These are phyloP conservation scores for Calonectria naviculata DNA, from an alignment of 2,329 filamentous ascomycete species.

Conservation along the genomic window DNA sequence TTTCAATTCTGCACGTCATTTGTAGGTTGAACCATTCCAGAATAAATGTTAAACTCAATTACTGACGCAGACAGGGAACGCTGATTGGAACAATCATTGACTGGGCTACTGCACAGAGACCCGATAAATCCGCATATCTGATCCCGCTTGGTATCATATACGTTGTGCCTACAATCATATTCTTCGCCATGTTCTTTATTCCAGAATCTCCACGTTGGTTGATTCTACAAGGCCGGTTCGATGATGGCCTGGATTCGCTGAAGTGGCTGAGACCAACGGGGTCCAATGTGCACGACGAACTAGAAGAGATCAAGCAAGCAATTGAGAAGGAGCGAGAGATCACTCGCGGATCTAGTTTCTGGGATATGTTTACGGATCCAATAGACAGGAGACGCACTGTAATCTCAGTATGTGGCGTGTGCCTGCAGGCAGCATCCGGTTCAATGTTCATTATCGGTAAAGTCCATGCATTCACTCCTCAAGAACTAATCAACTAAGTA, in stretches of 20 bases:
- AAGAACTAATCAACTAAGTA: background rate
- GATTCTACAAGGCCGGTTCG: slow-evolving; percentile 31
- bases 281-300: slow-evolving; percentile 22
- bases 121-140: slow-evolving; percentile 33
- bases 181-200: slow-evolving; percentile 26
- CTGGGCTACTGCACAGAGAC: slow-evolving; percentile 33
- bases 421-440: slow-evolving; percentile 31
- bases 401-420: slow-evolving; percentile 30
- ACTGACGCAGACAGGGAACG: slow-evolving; percentile 19
- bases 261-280: slow-evolving; percentile 26
- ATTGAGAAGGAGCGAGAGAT: slow-evolving; percentile 27
- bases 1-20: slow-evolving; percentile 37
- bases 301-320: slow-evolving; percentile 27
- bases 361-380: slow-evolving; percentile 34
- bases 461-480: fast-evolving
- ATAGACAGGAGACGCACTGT: slow-evolving; percentile 30
- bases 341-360: slow-evolving; percentile 21
- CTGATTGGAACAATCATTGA: slow-evolving; percentile 35
- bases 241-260: slow-evolving; percentile 29
- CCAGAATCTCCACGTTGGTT: slow-evolving; percentile 37
- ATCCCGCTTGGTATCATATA: slow-evolving; percentile 36
- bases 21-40: slow-evolving; percentile 15
- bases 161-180: slow-evolving; percentile 26
- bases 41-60: background rate
- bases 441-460: slow-evolving; percentile 40